phyloP scores from a whole-genome alignment of 768 basidiomycete species.

The Boletellus emodensis region DNA sequence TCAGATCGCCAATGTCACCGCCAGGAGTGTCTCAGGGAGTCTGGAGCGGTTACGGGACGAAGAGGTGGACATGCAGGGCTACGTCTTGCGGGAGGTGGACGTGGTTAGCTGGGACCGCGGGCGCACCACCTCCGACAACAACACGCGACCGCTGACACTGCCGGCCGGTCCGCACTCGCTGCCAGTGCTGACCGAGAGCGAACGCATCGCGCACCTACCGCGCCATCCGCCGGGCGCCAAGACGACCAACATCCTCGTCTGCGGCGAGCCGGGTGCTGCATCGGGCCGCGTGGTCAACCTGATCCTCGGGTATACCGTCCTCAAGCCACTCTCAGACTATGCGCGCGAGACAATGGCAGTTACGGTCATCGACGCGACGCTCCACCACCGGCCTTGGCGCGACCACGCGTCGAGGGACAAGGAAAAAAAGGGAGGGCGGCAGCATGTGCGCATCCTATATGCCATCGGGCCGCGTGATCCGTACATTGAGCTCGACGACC shows the following conservation, averaged over 20 bases:
- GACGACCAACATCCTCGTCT: constrained; percentile 38
- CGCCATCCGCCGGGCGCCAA: constrained; percentile 16
- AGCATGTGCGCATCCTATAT: constrained; percentile 25
- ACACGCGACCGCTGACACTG: not conserved
- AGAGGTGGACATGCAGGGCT: constrained; percentile 11
- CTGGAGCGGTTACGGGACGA: constrained; percentile 16
- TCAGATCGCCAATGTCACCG: not conserved
- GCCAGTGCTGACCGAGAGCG: constrained; percentile 10
- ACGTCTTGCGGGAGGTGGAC: constrained; percentile 8
- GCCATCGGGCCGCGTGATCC: constrained; percentile 31
- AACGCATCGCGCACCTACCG: constrained; percentile 17
- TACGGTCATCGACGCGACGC: constrained; percentile 21
- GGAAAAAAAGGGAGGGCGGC: too few species aligned
- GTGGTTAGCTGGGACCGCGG: constrained; percentile 6
- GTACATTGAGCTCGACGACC: constrained; percentile 14
- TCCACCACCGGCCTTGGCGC: constrained; percentile 1
- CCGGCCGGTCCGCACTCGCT: constrained; percentile 6
- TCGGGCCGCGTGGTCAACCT: constrained; percentile 28
- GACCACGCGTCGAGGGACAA: too few species aligned
- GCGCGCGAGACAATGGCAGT: constrained; percentile 32
- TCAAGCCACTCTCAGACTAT: constrained; percentile 22
- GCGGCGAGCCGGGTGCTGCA: constrained; percentile 39
- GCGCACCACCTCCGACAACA: not conserved
- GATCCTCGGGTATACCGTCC: constrained; percentile 13
- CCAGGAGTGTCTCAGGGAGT: constrained; percentile 13